Conservation (phyloP, 139 green algal genomes). For the Picochlorum costavermella region DNA sequence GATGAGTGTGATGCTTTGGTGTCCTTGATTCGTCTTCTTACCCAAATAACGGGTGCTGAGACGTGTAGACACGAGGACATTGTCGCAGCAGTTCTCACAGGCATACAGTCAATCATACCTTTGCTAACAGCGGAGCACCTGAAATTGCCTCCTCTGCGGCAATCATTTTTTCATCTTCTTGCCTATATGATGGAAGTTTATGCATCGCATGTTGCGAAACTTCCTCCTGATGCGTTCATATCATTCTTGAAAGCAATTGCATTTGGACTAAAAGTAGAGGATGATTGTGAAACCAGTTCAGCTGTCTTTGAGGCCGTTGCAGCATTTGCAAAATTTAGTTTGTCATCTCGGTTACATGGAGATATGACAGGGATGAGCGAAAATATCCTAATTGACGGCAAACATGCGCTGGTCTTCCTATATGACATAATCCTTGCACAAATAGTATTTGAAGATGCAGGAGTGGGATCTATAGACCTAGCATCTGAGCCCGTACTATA, state of each 20-base stretch:
- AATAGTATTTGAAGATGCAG: slow-evolving; percentile 43
- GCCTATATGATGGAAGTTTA: slow-evolving; percentile 71
- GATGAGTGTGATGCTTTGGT: slow-evolving; percentile 42
- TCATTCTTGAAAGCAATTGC: slow-evolving; percentile 49
- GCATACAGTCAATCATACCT: slow-evolving; percentile 69
- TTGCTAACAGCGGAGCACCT: slow-evolving; percentile 68
- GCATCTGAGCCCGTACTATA: slow-evolving; percentile 58
- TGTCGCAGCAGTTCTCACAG: slow-evolving; percentile 44
- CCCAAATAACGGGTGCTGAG: slow-evolving; percentile 50
- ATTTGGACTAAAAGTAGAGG: slow-evolving; percentile 38
- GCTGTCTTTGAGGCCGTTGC: slow-evolving; percentile 30
- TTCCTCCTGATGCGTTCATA: slow-evolving; percentile 39
- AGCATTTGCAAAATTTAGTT: slow-evolving; percentile 40
- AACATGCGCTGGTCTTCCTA: slow-evolving; percentile 26
- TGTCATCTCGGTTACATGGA: slow-evolving; percentile 15
- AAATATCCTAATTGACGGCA: neutral
- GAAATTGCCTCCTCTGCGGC: slow-evolving; percentile 69
- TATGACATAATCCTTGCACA: slow-evolving; percentile 35
- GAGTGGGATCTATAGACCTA: slow-evolving; percentile 42
- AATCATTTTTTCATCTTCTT: slow-evolving; percentile 69
- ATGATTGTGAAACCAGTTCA: slow-evolving; percentile 16
- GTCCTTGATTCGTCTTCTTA: slow-evolving; percentile 74
- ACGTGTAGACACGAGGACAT: slow-evolving; percentile 15
- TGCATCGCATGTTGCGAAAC: slow-evolving; percentile 51
- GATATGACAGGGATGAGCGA: neutral